Evolutionary conservation across 345 rosid genomes (phyloP), one percentile per base, ranked within the genome.

Genomic region (Boechera divaricarpa): DNA sequence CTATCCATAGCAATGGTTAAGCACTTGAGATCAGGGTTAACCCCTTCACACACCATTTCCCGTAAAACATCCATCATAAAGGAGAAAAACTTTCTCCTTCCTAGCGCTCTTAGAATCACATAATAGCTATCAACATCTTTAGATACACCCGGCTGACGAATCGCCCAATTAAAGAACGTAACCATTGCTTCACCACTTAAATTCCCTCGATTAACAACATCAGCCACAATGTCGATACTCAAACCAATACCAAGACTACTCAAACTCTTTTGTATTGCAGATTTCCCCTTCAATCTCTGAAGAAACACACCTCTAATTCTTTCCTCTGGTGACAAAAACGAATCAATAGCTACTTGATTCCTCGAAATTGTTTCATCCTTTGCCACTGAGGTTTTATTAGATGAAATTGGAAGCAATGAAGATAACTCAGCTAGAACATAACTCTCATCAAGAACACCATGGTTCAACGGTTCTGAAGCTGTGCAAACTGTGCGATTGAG

Each of bases 291-390:
- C 74, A 88, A 28, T 44, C 87, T 94, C 63, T 89, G 97, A 67
- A 90, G 88, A 82, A 94, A 92, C 57, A 91, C 90, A n/a, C 98
- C 97, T 79, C 95, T 84, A 41, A 92, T 67, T 80, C 81, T 87
- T 61, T 94, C 97, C 47, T 89, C 97, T 0, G 97, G 92, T 26
- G 71, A 81, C 52, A 94, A 64, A 81, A 79, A 88, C 8, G 68
- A 76, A 73, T 90, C 94, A 13, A 82, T 63, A 0, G 77, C 76
- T 69, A 53, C 32, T 35, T 24, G 66, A 12, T 83, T 79, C 48
- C 7, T 68, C 4, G 70, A 63, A 56, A 21, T 1, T 39, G 1
- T 5, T 6, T 69, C 83, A 10, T 74, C 73, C 9, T 49, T 63
- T 1, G 74, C 44, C 47, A 64, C 8, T 28, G 84, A 36, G 44